Conservation (phyloP, 495 filamentous ascomycete genomes). For the Lasiosphaeris hirsuta region DNA sequence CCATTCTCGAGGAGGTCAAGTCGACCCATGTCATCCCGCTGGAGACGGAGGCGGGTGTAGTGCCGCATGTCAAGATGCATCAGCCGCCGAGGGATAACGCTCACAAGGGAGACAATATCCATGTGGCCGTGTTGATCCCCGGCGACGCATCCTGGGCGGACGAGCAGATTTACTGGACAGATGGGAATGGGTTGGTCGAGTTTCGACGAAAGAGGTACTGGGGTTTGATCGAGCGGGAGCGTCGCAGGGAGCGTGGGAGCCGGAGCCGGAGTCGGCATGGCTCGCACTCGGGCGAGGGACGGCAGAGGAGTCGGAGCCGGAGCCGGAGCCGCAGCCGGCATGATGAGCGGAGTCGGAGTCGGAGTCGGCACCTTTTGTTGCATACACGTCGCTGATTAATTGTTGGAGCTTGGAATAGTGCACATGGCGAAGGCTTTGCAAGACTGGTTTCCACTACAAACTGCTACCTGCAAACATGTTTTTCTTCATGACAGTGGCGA, state of each 20-base stretch:
- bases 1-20: constrained; percentile 20
- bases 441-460: too few relatives aligned
- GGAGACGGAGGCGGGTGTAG: neutral
- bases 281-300: neutral
- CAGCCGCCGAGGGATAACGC: constrained; percentile 13
- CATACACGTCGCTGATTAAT: neutral
- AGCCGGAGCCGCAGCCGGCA: neutral
- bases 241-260: neutral
- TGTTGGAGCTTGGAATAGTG: neutral
- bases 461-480: too few relatives aligned
- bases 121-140: constrained; percentile 25
- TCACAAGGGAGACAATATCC: constrained; percentile 22
- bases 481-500: too few relatives aligned
- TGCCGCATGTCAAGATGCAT: constrained; percentile 13
- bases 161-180: constrained; percentile 26
- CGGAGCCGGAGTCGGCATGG: constrained; percentile 5
- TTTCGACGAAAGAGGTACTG: constrained; percentile 20
- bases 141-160: constrained; percentile 24
- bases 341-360: neutral
- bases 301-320: constrained; percentile 6
- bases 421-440: too few relatives aligned
- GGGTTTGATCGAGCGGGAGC: constrained; percentile 18
- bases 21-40: constrained; percentile 6
- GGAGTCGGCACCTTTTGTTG: neutral
- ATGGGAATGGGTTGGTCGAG: constrained; percentile 16